Base-by-base conservation (phyloP, 495 filamentous ascomycete genomes). In the Tuber umbilicatum region DNA sequence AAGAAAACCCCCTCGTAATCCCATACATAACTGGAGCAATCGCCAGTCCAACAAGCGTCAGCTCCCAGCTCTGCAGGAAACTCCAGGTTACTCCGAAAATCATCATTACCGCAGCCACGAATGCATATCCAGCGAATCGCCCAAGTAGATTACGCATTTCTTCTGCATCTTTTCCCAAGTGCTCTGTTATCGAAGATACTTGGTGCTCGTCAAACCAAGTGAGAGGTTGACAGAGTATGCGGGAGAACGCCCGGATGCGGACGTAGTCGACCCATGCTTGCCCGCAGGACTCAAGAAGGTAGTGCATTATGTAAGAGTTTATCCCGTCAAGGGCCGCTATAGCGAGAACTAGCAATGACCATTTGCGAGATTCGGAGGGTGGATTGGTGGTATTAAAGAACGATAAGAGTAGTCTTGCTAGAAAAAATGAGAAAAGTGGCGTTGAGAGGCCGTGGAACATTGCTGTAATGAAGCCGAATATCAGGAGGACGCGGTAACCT, bases 191-290 rank as follows among this genome's bases (percentile, higher is more conserved):
- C 42, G 86, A 84, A 9, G 85, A 83, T 2, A 91, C 83, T 0
- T 85, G 87, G 83, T 97, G 92, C 38, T 87, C 84, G 75, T 93
- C 92, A 78, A 97, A 97, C 91, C 93, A 99, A n/a, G 86, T 82
- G 76, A 87, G 89, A 19, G 94, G 93, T 82, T 98, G 95, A 50
- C 88, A 86, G 14, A 99, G 85, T 23, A 97, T 87, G 4, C 89
- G 88, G 73, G 85, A 85, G 70, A 97, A 85, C 5, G 92, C 89
- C 83, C 88, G 86, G 23, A 87, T 85, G 1, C 94, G 90, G 2
- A 96, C 86, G 1, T 83, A 80, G 80, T 95, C 90, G 68, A 94
- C 87, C 95, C 95, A 98, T 37, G 86, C 83, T 79, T 97, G 93
- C 5, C 90, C 92, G 40, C 86, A 89, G 27, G 84, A 83, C 73